phyloP scores from a whole-genome alignment of 1,139 yeast genomes.

The Kazachstania sp. region DNA sequence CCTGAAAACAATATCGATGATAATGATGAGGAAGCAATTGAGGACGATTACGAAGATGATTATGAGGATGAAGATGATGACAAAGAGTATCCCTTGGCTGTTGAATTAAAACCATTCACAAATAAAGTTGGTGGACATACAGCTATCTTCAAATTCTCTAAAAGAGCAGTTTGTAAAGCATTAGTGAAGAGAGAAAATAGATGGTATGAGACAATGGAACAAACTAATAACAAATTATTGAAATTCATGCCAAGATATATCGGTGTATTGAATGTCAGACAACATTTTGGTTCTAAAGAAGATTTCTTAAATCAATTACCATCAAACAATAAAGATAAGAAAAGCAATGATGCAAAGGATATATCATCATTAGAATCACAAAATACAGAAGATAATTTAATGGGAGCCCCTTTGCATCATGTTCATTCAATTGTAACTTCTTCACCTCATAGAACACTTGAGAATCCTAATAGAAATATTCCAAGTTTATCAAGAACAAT shows the following conservation, averaged over 20 bases:
- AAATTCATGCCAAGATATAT: conserved; percentile 87
- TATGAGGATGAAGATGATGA: conserved; percentile 20
- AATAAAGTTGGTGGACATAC: conserved; percentile 98
- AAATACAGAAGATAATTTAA: conserved; percentile 1
- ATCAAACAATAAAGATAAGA: neutral
- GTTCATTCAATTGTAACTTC: conserved; percentile 15
- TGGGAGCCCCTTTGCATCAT: conserved; percentile 16
- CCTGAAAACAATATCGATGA: neutral
- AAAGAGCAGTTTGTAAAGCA: conserved; percentile 92
- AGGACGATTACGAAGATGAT: conserved; percentile 9
- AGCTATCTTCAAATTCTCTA: conserved; percentile 85
- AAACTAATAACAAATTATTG: conserved; percentile 63
- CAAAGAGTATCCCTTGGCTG: conserved; percentile 55
- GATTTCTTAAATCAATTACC: conserved; percentile 15
- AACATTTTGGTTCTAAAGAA: conserved; percentile 32
- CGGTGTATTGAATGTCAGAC: conserved; percentile 88
- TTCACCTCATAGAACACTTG: conserved; percentile 3
- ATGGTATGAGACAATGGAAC: conserved; percentile 86
- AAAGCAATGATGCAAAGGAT: neutral
- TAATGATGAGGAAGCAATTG: neutral
- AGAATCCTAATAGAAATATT: conserved; percentile 7
- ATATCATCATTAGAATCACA: neutral
- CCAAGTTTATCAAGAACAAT: neutral
- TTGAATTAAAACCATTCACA: conserved; percentile 77
- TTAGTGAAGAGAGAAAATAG: conserved; percentile 79